A percentile compares a stretch with the other conserved stretches of the same genome.
Conservation (phyloP, 768 basidiomycete genomes). For the Pholiota conissans region DNA sequence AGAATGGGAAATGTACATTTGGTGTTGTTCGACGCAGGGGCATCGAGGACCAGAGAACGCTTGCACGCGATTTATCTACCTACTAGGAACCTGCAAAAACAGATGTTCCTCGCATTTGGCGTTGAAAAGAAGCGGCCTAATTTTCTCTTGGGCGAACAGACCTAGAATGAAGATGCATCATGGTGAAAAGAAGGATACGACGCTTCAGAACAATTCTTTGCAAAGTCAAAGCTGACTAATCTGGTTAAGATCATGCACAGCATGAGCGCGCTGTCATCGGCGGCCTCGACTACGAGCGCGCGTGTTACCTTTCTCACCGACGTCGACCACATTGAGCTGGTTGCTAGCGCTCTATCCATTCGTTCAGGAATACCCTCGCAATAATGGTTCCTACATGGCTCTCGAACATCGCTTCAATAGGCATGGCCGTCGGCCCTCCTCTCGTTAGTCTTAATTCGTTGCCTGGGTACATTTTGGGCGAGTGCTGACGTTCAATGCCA, state of each 20-base stretch:
- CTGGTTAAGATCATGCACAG: not conserved
- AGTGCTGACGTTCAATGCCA: conserved; percentile 16
- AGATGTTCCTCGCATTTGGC: no score
- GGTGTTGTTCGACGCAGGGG: not conserved
- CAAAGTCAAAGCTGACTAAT: not conserved
- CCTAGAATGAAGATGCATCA: no score
- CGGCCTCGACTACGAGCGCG: not conserved
- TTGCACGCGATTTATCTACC: not conserved
- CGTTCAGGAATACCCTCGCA: not conserved
- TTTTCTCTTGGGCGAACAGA: no score
- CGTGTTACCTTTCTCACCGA: not conserved
- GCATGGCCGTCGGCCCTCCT: conserved; percentile 85
- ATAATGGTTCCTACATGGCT: conserved; percentile 57
- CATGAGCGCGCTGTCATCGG: not conserved
- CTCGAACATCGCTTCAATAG: conserved; percentile 65
- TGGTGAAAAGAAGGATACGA: no score
- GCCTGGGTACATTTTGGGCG: not conserved
- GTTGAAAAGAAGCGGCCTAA: no score
- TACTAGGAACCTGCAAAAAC: no score
- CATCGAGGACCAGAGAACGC: not conserved
- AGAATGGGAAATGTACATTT: not conserved
- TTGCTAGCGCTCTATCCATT: not conserved
- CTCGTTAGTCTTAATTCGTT: conserved; percentile 38
- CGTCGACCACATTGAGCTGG: not conserved
- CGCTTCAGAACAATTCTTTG: no score